These are phyloP conservation scores for Saturnispora gosingensis DNA, from an alignment of 805 yeast species.

Conservation along the genomic window DNA sequence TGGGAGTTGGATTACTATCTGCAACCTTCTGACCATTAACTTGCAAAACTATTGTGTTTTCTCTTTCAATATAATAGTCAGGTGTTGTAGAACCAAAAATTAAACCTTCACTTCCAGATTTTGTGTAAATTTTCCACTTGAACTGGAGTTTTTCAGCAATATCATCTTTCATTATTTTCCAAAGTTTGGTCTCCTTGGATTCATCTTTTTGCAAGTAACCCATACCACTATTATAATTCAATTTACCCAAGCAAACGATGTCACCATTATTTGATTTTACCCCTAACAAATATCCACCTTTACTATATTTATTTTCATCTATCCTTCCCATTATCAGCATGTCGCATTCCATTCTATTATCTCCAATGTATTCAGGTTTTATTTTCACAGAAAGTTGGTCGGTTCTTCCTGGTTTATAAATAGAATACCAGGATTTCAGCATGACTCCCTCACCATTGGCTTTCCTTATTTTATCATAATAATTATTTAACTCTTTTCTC, in stretches of 20 bases:
- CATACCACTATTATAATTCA: neutral
- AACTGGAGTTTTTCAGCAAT: conserved; percentile 40
- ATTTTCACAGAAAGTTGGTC: conserved; percentile 71
- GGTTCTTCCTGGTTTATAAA: conserved; percentile 54
- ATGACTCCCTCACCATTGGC: conserved; percentile 75
- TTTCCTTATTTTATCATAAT: conserved; percentile 32
- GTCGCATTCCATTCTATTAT: conserved; percentile 82
- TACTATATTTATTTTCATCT: neutral
- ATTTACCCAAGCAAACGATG: conserved; percentile 4
- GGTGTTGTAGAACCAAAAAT: conserved; percentile 58
- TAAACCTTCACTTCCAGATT: conserved; percentile 20
- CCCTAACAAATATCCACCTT: conserved; percentile 5
- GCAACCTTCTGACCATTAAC: neutral
- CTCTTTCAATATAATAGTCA: conserved; percentile 21
- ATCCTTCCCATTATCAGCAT: conserved; percentile 64
- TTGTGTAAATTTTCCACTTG: neutral
- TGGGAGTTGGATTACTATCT: conserved; percentile 6
- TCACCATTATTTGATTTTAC: neutral
- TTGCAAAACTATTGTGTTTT: conserved; percentile 1
- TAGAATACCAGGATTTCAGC: conserved; percentile 52
- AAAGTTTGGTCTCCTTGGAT: conserved; percentile 28
- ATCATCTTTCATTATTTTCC: conserved; percentile 43
- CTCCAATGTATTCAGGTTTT: conserved; percentile 83
- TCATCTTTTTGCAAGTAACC: neutral
- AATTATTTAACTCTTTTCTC: neutral